Evolutionary conservation across 805 yeast genomes (phyloP).

Genomic region (Wickerhamomyces bisporus): DNA sequence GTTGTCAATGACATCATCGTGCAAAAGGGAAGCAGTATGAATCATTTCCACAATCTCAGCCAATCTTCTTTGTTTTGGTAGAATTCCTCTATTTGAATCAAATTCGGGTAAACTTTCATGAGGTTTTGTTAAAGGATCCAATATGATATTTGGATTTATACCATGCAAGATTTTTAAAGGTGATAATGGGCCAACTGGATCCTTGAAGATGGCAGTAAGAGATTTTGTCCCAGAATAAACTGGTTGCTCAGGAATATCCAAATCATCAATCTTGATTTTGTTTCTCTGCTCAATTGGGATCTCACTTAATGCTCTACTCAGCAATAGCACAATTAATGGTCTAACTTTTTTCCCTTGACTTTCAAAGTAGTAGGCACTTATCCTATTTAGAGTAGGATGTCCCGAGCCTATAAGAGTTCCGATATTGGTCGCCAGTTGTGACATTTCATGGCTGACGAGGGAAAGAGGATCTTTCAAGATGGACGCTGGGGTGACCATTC

Average conservation of each 20-base stretch:
- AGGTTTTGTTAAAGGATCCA: slow-evolving; percentile 81
- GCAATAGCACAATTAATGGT: slow-evolving; percentile 79
- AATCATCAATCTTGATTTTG: slow-evolving; percentile 53
- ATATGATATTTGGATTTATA: slow-evolving; percentile 74
- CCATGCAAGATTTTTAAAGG: slow-evolving; percentile 86
- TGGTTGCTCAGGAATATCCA: slow-evolving; percentile 64
- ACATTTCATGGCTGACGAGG: slow-evolving; percentile 90
- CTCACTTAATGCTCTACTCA: slow-evolving; percentile 73
- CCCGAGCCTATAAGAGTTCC: slow-evolving; percentile 87
- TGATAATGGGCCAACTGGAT: slow-evolving; percentile 54
- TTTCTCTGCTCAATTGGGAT: slow-evolving; percentile 69
- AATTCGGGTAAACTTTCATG: slow-evolving; percentile 63
- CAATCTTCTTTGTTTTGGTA: slow-evolving; percentile 90
- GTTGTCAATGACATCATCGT: slow-evolving; percentile 93
- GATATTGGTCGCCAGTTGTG: slow-evolving; percentile 78
- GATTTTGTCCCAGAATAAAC: slow-evolving; percentile 56
- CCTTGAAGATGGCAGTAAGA: slow-evolving; percentile 44
- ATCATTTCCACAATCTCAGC: slow-evolving; percentile 99
- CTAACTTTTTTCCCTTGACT: slow-evolving; percentile 95
- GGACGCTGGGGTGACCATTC: slow-evolving; percentile 59
- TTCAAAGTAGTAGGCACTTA: slow-evolving; percentile 91
- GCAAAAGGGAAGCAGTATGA: slow-evolving; percentile 91
- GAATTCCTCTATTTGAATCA: slow-evolving; percentile 61
- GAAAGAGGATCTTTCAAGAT: slow-evolving; percentile 78
- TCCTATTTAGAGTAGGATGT: slow-evolving; percentile 87